Percentiles rank a stretch among this genome's conserved stretches.
Conservation (phyloP, 78 protist species). For the Emiliania huxleyi region DNA sequence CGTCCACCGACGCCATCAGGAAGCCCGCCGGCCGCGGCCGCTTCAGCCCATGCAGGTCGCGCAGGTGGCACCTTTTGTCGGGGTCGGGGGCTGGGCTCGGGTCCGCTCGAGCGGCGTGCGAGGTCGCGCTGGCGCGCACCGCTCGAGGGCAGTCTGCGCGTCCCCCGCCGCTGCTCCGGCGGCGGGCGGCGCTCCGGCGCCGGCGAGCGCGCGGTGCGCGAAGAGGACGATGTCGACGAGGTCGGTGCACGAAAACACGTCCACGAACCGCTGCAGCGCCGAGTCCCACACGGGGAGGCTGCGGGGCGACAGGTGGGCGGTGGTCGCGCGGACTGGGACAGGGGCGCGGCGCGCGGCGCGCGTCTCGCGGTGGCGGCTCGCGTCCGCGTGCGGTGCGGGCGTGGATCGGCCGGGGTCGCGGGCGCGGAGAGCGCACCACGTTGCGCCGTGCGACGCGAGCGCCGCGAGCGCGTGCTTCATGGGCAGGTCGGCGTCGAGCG, state of each 20-base stretch:
- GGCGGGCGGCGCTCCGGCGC: not conserved
- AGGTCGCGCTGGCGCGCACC: no score
- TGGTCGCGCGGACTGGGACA: no score
- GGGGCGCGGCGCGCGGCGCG: no score
- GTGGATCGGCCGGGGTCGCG: no score
- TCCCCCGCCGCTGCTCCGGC: not conserved
- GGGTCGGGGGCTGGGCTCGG: no score
- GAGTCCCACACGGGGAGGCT: constrained; percentile 7
- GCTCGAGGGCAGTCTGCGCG: not conserved
- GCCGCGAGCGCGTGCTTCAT: constrained; percentile 18
- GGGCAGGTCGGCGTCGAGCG: constrained; percentile 10
- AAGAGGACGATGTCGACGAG: constrained; percentile 4
- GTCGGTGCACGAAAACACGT: not conserved
- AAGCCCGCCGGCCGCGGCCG: not conserved
- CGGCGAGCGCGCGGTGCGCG: not conserved
- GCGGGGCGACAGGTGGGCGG: no score
- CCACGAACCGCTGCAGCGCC: not conserved
- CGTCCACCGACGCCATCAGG: not conserved
- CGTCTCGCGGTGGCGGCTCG: no score
- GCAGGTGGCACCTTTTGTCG: constrained; percentile 10
- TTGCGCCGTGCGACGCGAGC: not conserved
- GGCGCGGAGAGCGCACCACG: no score
- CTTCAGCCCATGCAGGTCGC: not conserved
- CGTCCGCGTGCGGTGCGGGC: no score
- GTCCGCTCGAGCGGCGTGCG: no score